Base-by-base conservation (phyloP, 257 asterid species). In the Lantana camara region DNA sequence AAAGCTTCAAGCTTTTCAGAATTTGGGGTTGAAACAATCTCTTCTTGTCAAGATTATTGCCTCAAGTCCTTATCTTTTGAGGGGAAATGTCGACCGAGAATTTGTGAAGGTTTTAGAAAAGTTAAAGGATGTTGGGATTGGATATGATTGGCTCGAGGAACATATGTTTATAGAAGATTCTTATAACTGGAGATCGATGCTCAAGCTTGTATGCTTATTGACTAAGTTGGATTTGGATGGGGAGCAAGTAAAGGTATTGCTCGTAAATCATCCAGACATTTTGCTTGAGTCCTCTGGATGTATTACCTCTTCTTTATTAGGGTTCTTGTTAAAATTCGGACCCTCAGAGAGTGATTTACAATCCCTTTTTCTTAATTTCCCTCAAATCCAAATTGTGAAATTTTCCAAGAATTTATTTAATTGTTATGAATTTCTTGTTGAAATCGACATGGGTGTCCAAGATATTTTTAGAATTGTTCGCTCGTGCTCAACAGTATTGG, bases 271-370 rank as follows among this genome's bases (percentile, higher is more conserved):
- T 74, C 93, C 95, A 0, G 75, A 63, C 24, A 55, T 90, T 52
- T 29, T 90, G 73, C 77, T 85, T 60, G 79, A 83, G 56, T 46
- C 61, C 48, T 90, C 95, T 0, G 95, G 95, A 19, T 65, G 44
- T 20, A 13, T 58, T 2, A 70, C 88, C 16, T 75, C 73, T 60
- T 71, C 54, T 30, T 50, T 87, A 23, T 55, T 85, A 49, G 83
- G 82, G 44, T 70, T 83, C 57, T 58, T 88, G 72, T 63, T 71
- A 70, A 90, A 90, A 71, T 83, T 83, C 7, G 96, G 97, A 63
- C 70, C 51, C 21, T 44, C 71, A 13, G 19, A 16, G 58, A 56
- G 45, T 41, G 81, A 79, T 51, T 51, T 85, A 27, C 67, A 29
- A 19, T 48, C 53, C 23, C 14, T 71, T 32, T 73, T 87, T 66